Evolutionary conservation across 306 rosid species (phyloP), one percentile per base, ranked within the genome.

Genomic region (Pyrus betulifolia): DNA sequence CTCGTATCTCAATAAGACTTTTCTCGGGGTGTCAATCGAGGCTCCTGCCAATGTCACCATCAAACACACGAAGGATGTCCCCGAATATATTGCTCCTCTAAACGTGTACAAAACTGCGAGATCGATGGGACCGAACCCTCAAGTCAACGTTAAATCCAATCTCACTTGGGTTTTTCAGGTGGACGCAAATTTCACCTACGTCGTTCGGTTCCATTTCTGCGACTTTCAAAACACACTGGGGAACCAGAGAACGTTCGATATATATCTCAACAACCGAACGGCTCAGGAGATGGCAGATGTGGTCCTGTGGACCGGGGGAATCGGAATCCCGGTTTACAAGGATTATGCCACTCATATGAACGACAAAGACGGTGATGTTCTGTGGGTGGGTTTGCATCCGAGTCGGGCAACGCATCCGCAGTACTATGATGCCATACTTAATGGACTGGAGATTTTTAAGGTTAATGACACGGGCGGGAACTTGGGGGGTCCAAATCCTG

Each of bases 191-290:
- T 86, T 86, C 71, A 84, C 84, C 0, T 86, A 86, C 33, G 30
- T 84, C 28, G 84, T 86, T n/a, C 81, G 90, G 78, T 67, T 84
- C 54, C 90, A 86, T 77, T 86, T 86, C 80, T 86, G 90, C 67
- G 90, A 86, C 61, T 59, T 86, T n/a, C 55, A 76, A 12, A 21
- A 55, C 11, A 72, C 67, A 25, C 70, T 58, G 77, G 28, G 49
- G 11, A 86, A 86, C 31, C 79, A 84, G 80, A 84, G 87, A 65
- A 80, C 71, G 77, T 86, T 86, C 68, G 79, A 82, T 51, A 84
- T 84, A 38, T 84, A 21, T 31, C 71, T 86, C 70, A 86, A 84
- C 78, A 81, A 86, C 65, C 78, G 46, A 67, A 84, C 87, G 31
- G 86, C 82, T 18, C 79, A 81, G 72, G 72, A 2, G 19, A 38